phyloP scores from a whole-genome alignment of 2,329 filamentous ascomycete species.

The Leptographium procerum region DNA sequence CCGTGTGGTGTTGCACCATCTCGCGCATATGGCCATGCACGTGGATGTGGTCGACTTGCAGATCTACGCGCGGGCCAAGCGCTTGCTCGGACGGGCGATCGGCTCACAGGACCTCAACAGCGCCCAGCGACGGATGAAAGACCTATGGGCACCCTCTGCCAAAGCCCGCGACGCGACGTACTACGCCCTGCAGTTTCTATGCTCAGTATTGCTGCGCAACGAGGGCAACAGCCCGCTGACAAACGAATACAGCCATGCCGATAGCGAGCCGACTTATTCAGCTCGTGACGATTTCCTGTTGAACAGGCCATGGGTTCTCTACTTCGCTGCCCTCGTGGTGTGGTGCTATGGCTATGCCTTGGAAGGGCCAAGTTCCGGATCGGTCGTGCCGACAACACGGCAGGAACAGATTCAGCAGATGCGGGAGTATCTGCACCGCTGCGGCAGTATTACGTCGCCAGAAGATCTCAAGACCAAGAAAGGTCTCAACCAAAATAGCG shows the following conservation, averaged over 20 bases:
- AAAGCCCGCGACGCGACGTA: conserved; percentile 84
- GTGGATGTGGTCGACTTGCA: conserved; percentile 96
- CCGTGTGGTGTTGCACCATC: conserved; percentile 77
- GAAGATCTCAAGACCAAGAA: conserved; percentile 63
- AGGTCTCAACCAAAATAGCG: conserved; percentile 73
- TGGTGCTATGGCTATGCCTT: conserved; percentile 92
- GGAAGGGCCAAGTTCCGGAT: conserved; percentile 59
- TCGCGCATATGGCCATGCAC: conserved; percentile 97
- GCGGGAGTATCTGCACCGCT: conserved; percentile 62
- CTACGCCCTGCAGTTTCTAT: conserved; percentile 81
- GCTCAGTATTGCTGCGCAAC: conserved; percentile 65
- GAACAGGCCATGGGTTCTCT: conserved; percentile 90
- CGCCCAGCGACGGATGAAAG: conserved; percentile 73
- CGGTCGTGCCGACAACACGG: conserved; percentile 41
- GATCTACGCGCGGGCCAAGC: conserved; percentile 80
- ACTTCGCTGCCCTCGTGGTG: conserved; percentile 82
- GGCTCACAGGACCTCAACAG: conserved; percentile 69
- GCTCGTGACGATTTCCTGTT: conserved; percentile 81
- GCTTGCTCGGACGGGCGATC: conserved; percentile 76
- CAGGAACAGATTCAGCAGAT: conserved; percentile 66
- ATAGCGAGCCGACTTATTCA: conserved; percentile 43
- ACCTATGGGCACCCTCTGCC: conserved; percentile 79
- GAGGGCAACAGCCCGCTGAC: conserved; percentile 26
- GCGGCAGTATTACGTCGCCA: conserved; percentile 61
- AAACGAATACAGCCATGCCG: conserved; percentile 15